These are phyloP conservation scores for Paracoccidioides lutzii DNA, from an alignment of 2,329 filamentous ascomycete species.

Conservation along the genomic window DNA sequence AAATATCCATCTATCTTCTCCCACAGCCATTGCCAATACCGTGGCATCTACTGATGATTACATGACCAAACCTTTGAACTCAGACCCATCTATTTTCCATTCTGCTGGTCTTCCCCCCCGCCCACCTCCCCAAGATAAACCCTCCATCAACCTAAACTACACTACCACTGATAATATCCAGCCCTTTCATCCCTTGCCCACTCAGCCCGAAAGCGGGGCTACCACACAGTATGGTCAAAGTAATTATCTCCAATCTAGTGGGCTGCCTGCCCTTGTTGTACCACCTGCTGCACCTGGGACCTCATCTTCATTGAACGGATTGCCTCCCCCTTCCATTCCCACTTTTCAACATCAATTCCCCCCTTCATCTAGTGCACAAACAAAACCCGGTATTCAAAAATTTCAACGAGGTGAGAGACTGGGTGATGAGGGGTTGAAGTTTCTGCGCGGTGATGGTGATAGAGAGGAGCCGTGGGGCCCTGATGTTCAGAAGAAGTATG, in stretches of 20 bases:
- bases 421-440: background rate
- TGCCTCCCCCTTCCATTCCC: constrained; percentile 30
- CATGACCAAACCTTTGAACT: constrained; percentile 20
- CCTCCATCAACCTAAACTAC: constrained; percentile 28
- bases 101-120: constrained; percentile 32
- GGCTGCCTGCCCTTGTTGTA: constrained; percentile 13
- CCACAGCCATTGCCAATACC: constrained; percentile 16
- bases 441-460: constrained; percentile 13
- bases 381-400: background rate
- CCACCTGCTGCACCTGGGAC: constrained; percentile 25
- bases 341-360: constrained; percentile 25
- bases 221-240: constrained; percentile 15
- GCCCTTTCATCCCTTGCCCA: constrained; percentile 27
- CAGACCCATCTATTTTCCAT: constrained; percentile 20
- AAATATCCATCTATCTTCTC: constrained; percentile 12
- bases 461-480: constrained; percentile 37
- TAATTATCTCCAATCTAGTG: constrained; percentile 22
- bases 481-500: constrained; percentile 37
- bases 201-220: constrained; percentile 17
- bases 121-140: constrained; percentile 33
- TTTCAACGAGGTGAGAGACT: constrained; percentile 2
- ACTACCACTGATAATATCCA: constrained; percentile 25
- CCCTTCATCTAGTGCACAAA: background rate
- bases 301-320: constrained; percentile 20
- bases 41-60: constrained; percentile 15